Percentiles rank a stretch among this genome's conserved stretches.
phyloP scores from a whole-genome alignment of 345 rosid genomes.

The Hypericum perforatum region DNA sequence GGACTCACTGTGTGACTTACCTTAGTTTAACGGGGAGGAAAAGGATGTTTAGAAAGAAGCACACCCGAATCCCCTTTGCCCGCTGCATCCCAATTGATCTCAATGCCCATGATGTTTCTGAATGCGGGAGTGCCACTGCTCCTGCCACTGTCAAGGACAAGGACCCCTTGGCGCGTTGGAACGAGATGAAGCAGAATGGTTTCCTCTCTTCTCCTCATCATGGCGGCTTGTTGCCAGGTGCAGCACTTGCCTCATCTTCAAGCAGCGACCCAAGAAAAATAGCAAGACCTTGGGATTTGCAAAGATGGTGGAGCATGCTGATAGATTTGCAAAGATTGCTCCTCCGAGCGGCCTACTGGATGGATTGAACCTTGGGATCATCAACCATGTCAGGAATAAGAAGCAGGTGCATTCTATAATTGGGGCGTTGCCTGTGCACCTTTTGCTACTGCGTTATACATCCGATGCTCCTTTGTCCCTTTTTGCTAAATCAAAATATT shows the following conservation, averaged over 20 bases:
- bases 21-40: too few species aligned
- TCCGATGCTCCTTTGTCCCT: too few species aligned
- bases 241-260: constrained; percentile 31
- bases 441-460: neutral
- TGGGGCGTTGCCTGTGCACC: constrained; percentile 62
- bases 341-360: constrained; percentile 89
- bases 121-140: constrained; percentile 60
- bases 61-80: too few species aligned
- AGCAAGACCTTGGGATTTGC: constrained; percentile 41
- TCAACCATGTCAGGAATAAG: constrained; percentile 78
- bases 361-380: constrained; percentile 83
- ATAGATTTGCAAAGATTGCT: constrained; percentile 69
- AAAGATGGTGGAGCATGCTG: constrained; percentile 64
- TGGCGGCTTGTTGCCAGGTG: constrained; percentile 37
- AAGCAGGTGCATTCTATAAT: constrained; percentile 88
- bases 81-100: too few species aligned
- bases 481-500: too few species aligned
- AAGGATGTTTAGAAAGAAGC: too few species aligned
- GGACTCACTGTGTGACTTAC: too few species aligned
- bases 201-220: constrained; percentile 68
- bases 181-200: constrained; percentile 83
- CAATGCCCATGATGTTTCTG: constrained; percentile 32
- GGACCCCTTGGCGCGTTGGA: constrained; percentile 66
- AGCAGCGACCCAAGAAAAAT: constrained; percentile 58
- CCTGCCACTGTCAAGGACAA: constrained; percentile 34